A percentile compares a stretch with the other conserved stretches of the same genome.
These are phyloP conservation scores for Cladosporium sp. DNA, from an alignment of 2,329 filamentous ascomycete genomes.

Conservation along the genomic window DNA sequence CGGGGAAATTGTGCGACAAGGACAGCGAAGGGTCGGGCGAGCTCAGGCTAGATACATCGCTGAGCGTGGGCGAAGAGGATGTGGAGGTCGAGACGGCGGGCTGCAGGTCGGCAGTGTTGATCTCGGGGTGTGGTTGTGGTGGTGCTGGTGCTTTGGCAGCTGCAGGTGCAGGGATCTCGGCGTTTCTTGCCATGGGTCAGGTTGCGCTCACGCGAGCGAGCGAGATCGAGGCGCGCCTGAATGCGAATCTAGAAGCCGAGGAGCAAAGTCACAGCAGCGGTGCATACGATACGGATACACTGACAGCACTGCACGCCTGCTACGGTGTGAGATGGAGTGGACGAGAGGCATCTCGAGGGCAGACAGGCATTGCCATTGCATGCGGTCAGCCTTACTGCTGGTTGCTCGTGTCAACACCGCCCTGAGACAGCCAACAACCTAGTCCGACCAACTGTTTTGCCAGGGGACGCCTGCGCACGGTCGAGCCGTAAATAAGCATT, in stretches of 20 bases:
- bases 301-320: not conserved
- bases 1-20: slow-evolving; percentile 1
- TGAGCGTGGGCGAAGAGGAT: slow-evolving; percentile 3
- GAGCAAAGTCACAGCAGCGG: not conserved
- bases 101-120: slow-evolving; percentile 1
- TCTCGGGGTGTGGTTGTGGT: slow-evolving; percentile 1
- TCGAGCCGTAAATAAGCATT: slow-evolving; percentile 12
- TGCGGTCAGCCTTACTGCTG: slow-evolving; percentile 7
- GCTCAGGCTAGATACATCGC: slow-evolving; percentile 14
- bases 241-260: slow-evolving; percentile 2
- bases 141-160: not conserved
- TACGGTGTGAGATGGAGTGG: not conserved
- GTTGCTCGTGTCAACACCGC: slow-evolving; percentile 17
- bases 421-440: not conserved
- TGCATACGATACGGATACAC: not conserved
- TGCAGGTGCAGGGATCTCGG: slow-evolving; percentile 10
- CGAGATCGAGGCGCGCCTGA: slow-evolving; percentile 12
- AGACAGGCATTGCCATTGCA: not conserved
- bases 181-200: slow-evolving; percentile 15
- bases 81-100: not conserved
- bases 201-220: slow-evolving; percentile 19
- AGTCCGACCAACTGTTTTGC: not conserved
- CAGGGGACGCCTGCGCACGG: slow-evolving; percentile 2
- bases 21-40: slow-evolving; percentile 12
- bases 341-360: not conserved